These are phyloP conservation scores for Carnegiea gigantea DNA, from an alignment of 179 eudicot genomes.

Conservation along the genomic window DNA sequence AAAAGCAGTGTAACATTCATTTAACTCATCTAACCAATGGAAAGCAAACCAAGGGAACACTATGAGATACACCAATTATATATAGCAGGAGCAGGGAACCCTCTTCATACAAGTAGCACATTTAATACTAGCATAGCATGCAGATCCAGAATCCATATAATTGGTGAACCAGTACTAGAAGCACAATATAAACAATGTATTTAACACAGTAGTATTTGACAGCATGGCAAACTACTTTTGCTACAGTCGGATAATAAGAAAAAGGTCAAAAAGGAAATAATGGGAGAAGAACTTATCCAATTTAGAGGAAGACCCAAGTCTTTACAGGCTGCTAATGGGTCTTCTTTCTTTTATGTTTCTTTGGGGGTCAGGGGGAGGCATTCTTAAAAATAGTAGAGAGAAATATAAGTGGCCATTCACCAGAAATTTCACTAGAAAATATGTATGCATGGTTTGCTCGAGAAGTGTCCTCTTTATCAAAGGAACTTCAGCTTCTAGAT, in stretches of 20 bases:
- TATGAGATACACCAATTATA: not conserved
- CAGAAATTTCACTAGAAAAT: slow-evolving; percentile 53
- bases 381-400: not conserved
- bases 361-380: not conserved
- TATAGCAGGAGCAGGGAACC: not conserved
- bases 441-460: slow-evolving; percentile 82
- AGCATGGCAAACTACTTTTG: not conserved
- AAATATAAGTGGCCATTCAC: not conserved
- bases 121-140: not conserved
- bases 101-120: not conserved
- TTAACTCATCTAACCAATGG: not conserved
- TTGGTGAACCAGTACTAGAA: not conserved
- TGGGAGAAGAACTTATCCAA: not conserved
- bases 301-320: not conserved
- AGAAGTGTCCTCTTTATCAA: slow-evolving; percentile 73
- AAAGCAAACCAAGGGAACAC: not conserved
- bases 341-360: not conserved
- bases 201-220: not conserved
- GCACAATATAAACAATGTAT: not conserved
- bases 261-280: not conserved
- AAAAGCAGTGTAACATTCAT: not conserved
- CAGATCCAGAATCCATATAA: not conserved
- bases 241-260: not conserved
- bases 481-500: slow-evolving; percentile 85
- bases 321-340: not conserved